phyloP scores from a whole-genome alignment of 495 filamentous ascomycete genomes.

The Penicillium daleae region DNA sequence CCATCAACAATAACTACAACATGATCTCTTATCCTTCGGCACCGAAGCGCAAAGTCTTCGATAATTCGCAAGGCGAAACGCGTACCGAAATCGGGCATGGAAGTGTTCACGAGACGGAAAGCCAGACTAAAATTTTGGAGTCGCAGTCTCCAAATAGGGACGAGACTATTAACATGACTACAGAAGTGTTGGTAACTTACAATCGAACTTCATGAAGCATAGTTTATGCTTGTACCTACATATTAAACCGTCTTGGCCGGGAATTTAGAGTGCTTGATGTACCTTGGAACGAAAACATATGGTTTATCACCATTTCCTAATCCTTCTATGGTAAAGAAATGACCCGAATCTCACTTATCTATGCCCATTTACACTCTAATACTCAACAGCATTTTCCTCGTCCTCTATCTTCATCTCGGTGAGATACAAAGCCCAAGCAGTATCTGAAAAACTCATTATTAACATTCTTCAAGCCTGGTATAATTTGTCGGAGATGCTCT shows the following conservation, averaged over 20 bases:
- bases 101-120: constrained; percentile 9
- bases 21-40: constrained; percentile 20
- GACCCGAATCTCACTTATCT: neutral
- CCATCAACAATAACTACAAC: constrained; percentile 16
- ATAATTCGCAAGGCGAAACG: constrained; percentile 23
- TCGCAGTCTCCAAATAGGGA: neutral
- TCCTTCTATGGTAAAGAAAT: neutral
- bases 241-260: neutral
- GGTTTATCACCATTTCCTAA: neutral
- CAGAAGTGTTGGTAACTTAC: constrained; percentile 23
- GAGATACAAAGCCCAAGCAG: neutral
- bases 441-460: neutral
- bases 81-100: constrained; percentile 21
- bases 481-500: neutral
- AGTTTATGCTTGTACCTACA: no score
- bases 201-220: neutral
- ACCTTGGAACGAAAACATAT: neutral
- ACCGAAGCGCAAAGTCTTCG: constrained; percentile 15
- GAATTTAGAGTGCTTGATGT: neutral
- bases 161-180: constrained; percentile 27
- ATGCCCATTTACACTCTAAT: neutral
- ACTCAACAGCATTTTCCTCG: neutral
- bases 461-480: neutral
- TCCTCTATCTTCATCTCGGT: neutral
- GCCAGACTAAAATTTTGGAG: constrained; percentile 22